A percentile compares a stretch with the other conserved stretches of the same genome.
Conservation (phyloP, 23 red algal species). For the Chondrus crispus region DNA sequence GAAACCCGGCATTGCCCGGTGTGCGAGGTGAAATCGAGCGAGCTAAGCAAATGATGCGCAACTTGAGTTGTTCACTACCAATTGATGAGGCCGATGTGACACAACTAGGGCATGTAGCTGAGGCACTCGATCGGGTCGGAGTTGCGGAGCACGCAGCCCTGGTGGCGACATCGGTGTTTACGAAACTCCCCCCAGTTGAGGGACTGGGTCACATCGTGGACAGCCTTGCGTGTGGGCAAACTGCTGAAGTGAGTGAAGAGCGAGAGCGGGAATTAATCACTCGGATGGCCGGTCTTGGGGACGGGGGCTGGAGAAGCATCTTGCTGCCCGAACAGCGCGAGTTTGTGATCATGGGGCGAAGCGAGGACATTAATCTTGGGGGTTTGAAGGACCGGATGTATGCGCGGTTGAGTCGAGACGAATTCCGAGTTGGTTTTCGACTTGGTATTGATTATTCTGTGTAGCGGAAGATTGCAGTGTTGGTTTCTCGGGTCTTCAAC, state of each 20-base stretch:
- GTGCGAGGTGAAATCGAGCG: constrained; percentile 1
- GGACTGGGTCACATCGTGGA: constrained; percentile 17
- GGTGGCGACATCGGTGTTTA: constrained; percentile 33
- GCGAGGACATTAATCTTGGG: neutral
- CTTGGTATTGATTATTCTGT: constrained; percentile 39
- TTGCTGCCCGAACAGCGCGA: constrained; percentile 35
- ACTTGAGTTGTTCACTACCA: neutral
- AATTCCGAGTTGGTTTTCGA: constrained; percentile 46
- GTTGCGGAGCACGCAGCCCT: constrained; percentile 40
- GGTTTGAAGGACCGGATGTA: constrained; percentile 43
- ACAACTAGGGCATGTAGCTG: constrained; percentile 11
- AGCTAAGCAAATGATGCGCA: constrained; percentile 4
- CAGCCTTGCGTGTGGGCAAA: constrained; percentile 10
- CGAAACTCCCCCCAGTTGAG: constrained; percentile 41
- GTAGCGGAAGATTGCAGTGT: neutral
- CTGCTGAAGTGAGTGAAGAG: constrained; percentile 19
- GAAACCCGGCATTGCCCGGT: constrained; percentile 7
- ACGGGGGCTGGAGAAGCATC: constrained; percentile 53
- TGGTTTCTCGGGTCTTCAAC: no score
- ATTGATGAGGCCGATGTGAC: constrained; percentile 11
- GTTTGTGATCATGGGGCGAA: constrained; percentile 22
- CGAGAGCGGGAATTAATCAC: constrained; percentile 20
- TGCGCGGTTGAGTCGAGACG: constrained; percentile 20
- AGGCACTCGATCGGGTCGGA: constrained; percentile 7
- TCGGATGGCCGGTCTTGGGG: constrained; percentile 46